A percentile compares a stretch with the other conserved stretches of the same genome.
Conservation (phyloP, 768 basidiomycete genomes). For the Psilocybe cyanescens region DNA sequence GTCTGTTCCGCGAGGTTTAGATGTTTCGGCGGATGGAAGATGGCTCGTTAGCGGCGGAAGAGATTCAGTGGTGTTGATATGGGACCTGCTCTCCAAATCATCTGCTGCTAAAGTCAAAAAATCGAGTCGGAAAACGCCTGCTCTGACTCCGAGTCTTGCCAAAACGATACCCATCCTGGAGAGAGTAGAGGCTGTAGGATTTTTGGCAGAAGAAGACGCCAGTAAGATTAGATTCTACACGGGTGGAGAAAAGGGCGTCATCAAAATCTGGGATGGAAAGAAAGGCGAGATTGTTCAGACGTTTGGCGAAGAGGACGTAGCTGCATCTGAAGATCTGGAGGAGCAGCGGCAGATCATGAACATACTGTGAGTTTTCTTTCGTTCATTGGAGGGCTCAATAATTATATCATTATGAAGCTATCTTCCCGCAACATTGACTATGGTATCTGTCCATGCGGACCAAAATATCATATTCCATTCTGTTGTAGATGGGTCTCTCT, state of each 20-base stretch:
- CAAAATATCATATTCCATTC: constrained; percentile 97
- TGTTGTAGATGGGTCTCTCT: constrained; percentile 60
- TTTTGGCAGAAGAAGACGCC: constrained; percentile 59
- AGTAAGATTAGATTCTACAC: constrained; percentile 74
- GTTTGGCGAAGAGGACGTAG: constrained; percentile 53
- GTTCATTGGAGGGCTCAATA: not conserved
- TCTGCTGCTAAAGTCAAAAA: constrained; percentile 38
- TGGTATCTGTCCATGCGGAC: constrained; percentile 91
- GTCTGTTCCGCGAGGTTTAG: constrained; percentile 90
- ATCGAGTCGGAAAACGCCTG: constrained; percentile 52
- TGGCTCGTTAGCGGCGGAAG: constrained; percentile 92
- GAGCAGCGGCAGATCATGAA: constrained; percentile 85
- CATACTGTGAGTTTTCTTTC: constrained; percentile 67
- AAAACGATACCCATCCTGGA: constrained; percentile 87
- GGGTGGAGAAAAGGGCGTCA: constrained; percentile 86
- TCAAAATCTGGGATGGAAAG: constrained; percentile 85
- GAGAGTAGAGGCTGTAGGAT: constrained; percentile 84
- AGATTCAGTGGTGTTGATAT: constrained; percentile 91
- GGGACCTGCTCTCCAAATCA: constrained; percentile 66
- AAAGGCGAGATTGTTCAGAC: constrained; percentile 66
- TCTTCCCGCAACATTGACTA: constrained; percentile 58
- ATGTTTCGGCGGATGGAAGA: constrained; percentile 81
- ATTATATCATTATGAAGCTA: constrained; percentile 50
- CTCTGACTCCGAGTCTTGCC: constrained; percentile 58
- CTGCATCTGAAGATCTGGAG: constrained; percentile 56